Conservation (phyloP, 1,139 yeast species). For the Meyerozyma sp. region DNA sequence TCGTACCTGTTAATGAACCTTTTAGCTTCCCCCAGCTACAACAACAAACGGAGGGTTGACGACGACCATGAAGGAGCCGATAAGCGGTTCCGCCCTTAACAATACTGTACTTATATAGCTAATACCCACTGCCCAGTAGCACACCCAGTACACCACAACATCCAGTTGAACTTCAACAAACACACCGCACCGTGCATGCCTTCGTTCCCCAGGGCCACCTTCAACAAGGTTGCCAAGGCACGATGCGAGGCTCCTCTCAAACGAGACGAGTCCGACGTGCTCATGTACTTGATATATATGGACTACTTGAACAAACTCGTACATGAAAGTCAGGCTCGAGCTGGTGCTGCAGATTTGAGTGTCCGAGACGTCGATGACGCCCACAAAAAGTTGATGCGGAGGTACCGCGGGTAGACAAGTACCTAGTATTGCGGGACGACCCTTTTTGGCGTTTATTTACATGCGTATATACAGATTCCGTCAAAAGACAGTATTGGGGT, state of each 20-base stretch:
- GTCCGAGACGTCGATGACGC: conserved; percentile 24
- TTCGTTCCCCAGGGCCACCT: conserved; percentile 1
- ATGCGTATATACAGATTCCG: conserved; percentile 2
- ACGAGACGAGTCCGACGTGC: conserved; percentile 37
- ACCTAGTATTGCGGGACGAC: too few species aligned
- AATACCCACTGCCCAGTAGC: not conserved
- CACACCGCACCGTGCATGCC: not conserved
- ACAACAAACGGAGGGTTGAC: not conserved
- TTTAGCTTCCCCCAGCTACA: not conserved
- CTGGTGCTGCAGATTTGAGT: conserved; percentile 9
- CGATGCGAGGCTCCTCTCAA: conserved; percentile 11
- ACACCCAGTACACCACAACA: not conserved
- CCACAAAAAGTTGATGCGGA: conserved; percentile 25
- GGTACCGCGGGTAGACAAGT: conserved; percentile 20
- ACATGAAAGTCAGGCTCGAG: conserved; percentile 5
- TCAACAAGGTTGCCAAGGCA: conserved; percentile 1
- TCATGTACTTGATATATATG: conserved; percentile 39
- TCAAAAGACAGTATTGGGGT: conserved; percentile 28
- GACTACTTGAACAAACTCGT: conserved; percentile 41
- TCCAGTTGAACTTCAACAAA: not conserved
- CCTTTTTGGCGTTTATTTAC: not conserved
- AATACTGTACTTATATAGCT: not conserved
- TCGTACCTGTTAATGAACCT: not conserved
- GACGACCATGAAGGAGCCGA: not conserved
- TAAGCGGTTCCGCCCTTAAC: not conserved